These are phyloP conservation scores for Penicillium olsonii DNA, from an alignment of 2,329 filamentous ascomycete species.

Conservation along the genomic window DNA sequence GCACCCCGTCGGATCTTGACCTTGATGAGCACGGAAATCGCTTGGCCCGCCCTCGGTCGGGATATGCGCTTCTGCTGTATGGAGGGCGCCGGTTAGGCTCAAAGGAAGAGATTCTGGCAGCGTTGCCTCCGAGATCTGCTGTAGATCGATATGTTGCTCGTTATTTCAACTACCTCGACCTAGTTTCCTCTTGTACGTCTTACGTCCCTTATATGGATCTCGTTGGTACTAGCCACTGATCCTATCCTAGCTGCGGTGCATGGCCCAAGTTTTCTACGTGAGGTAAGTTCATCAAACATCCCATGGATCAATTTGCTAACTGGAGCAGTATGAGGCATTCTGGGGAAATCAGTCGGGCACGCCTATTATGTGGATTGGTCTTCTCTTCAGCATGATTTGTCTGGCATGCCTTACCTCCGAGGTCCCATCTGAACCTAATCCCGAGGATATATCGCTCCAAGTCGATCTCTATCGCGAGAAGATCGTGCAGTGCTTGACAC, in stretches of 20 bases:
- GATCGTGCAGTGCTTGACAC: conserved; percentile 56
- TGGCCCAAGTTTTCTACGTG: conserved; percentile 31
- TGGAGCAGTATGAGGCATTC: conserved; percentile 44
- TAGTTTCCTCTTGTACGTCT: conserved; percentile 11
- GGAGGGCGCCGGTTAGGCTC: conserved; percentile 10
- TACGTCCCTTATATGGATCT: background rate
- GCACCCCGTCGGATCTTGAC: background rate
- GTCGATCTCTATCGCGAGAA: conserved; percentile 26
- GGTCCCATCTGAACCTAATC: conserved; percentile 1
- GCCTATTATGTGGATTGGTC: conserved; percentile 47
- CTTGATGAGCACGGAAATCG: background rate
- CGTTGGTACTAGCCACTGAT: conserved; percentile 10
- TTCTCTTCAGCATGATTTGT: conserved; percentile 45
- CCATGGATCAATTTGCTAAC: background rate
- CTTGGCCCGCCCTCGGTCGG: background rate
- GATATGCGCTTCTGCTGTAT: conserved; percentile 15
- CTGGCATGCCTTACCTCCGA: conserved; percentile 20
- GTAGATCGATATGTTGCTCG: conserved; percentile 29
- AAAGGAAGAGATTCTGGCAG: conserved; percentile 23
- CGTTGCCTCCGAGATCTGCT: conserved; percentile 22
- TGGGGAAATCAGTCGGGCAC: conserved; percentile 43
- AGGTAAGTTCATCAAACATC: conserved; percentile 24
- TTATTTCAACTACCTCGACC: conserved; percentile 30
- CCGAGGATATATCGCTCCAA: conserved; percentile 10
- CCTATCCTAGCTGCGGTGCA: conserved; percentile 24